A percentile compares a stretch with the other conserved stretches of the same genome.
phyloP scores from a whole-genome alignment of 179 eudicot species.

The Gypsophila paniculata region DNA sequence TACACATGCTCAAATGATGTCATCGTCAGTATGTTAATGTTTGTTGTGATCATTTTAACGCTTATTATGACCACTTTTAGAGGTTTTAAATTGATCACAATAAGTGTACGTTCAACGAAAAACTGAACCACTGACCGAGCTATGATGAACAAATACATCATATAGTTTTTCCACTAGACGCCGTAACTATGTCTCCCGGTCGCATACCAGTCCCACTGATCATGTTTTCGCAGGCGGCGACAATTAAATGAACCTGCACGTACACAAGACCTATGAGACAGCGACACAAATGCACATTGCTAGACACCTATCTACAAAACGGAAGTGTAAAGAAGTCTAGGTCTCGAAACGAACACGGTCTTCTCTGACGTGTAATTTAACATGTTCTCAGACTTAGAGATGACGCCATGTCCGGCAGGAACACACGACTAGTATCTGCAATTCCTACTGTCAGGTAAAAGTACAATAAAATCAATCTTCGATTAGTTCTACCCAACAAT shows the following conservation, averaged over 20 bases:
- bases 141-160: constrained; percentile 51
- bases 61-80: too few species aligned
- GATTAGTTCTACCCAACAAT: not conserved
- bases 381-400: not conserved
- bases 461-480: not conserved
- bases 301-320: not conserved
- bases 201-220: constrained; percentile 97
- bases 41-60: too few species aligned
- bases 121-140: constrained; percentile 4
- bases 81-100: too few species aligned
- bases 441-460: too few species aligned
- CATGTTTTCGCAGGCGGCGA: constrained; percentile 98
- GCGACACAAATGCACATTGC: not conserved
- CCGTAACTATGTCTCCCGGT: constrained; percentile 91
- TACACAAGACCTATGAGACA: not conserved
- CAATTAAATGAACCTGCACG: constrained; percentile 87
- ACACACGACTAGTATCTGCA: too few species aligned
- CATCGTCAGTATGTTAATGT: too few species aligned
- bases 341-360: too few species aligned
- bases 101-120: not conserved
- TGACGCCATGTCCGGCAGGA: not conserved
- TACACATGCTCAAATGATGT: too few species aligned
- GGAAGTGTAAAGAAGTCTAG: not conserved
- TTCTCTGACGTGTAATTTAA: too few species aligned
- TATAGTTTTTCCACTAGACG: constrained; percentile 98